Evolutionary conservation across 352 stramenopile genomes (phyloP).

Genomic region (Plasmopara muralis): DNA sequence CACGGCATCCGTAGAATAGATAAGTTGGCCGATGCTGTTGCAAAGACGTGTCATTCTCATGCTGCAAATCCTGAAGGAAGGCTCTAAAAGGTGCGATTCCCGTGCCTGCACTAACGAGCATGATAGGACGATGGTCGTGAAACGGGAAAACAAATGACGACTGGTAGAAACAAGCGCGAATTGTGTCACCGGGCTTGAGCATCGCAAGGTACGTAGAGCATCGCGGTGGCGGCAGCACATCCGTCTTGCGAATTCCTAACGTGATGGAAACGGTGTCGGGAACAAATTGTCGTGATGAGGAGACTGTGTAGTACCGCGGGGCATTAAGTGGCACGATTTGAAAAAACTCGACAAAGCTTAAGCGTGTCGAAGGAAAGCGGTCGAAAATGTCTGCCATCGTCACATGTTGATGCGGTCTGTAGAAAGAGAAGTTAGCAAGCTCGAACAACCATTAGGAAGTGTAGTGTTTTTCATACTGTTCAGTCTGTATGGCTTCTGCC

Average conservation of each 20-base stretch:
- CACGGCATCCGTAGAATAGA: constrained; percentile 73
- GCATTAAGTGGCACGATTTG: constrained; percentile 59
- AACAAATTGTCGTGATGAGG: constrained; percentile 58
- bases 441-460: neutral
- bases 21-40: constrained; percentile 41
- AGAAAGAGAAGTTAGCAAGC: neutral
- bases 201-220: constrained; percentile 70
- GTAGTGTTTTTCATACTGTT: constrained; percentile 23
- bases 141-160: constrained; percentile 74
- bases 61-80: constrained; percentile 68
- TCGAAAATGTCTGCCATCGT: constrained; percentile 64
- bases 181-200: constrained; percentile 35
- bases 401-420: constrained; percentile 30
- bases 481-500: constrained; percentile 34
- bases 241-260: constrained; percentile 52
- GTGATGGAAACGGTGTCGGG: constrained; percentile 63
- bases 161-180: constrained; percentile 62
- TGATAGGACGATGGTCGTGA: constrained; percentile 48
- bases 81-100: constrained; percentile 80
- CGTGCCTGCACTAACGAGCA: constrained; percentile 74
- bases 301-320: constrained; percentile 78
- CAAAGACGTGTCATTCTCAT: constrained; percentile 30
- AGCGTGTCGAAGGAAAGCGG: constrained; percentile 49
- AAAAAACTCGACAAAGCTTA: constrained; percentile 63
- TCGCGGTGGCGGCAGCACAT: constrained; percentile 45